Evolutionary conservation across 257 asterid genomes (phyloP).

Genomic region (Fraxinus americana): DNA sequence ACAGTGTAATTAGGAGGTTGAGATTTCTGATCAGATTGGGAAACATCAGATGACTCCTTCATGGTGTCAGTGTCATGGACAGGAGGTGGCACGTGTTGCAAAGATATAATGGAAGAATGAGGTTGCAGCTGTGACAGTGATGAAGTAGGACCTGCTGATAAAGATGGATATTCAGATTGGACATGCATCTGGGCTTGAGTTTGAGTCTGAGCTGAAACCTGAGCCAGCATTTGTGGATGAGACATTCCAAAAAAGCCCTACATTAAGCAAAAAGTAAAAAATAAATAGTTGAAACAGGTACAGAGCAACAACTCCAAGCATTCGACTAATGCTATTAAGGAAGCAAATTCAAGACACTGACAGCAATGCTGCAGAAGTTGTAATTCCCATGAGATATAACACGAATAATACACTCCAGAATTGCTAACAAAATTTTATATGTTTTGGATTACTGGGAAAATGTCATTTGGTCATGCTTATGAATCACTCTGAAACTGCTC

Average conservation of each 20-base stretch:
- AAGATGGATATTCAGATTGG: slow-evolving; percentile 34
- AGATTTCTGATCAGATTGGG: too few relatives aligned
- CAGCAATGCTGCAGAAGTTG: not conserved
- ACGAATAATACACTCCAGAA: not conserved
- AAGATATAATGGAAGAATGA: too few relatives aligned
- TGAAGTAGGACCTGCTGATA: slow-evolving; percentile 28
- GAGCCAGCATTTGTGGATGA: slow-evolving; percentile 62
- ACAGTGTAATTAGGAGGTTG: too few relatives aligned
- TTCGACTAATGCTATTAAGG: not conserved
- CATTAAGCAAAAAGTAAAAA: slow-evolving; percentile 21
- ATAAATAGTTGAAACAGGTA: slow-evolving; percentile 11
- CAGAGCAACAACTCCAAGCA: slow-evolving; percentile 6
- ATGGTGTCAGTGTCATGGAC: too few relatives aligned
- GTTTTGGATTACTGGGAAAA: too few relatives aligned
- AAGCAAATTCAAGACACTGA: not conserved
- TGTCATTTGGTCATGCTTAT: too few relatives aligned
- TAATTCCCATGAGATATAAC: not conserved
- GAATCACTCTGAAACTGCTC: too few relatives aligned
- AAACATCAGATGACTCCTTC: too few relatives aligned
- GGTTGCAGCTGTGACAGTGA: too few relatives aligned
- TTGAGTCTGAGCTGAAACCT: slow-evolving; percentile 53
- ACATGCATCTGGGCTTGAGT: slow-evolving; percentile 34
- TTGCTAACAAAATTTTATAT: not conserved
- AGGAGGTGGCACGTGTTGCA: too few relatives aligned
- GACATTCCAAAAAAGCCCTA: slow-evolving; percentile 59